Conservation (phyloP, 495 filamentous ascomycete species). For the Penicillium lividum region DNA sequence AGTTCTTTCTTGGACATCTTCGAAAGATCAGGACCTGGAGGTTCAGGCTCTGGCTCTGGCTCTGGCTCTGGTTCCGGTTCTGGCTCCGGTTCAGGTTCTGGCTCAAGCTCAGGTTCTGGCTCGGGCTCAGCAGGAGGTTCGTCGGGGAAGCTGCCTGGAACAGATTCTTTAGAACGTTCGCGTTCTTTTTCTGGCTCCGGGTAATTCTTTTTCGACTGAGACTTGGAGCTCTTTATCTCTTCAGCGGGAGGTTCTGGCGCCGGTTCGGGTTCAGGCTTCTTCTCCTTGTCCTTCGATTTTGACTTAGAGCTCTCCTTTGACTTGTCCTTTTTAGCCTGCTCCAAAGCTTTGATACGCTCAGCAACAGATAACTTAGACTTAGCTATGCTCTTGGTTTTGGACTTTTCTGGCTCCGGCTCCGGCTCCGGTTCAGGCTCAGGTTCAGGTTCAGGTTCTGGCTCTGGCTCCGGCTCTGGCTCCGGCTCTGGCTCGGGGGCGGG, state of each 20-base stretch:
- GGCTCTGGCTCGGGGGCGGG: slow-evolving; percentile 23
- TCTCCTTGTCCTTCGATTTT: slow-evolving; percentile 29
- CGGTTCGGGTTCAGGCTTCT: slow-evolving; percentile 33
- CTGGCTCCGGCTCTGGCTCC: slow-evolving; percentile 23
- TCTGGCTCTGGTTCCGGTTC: slow-evolving; percentile 25
- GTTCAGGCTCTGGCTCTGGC: slow-evolving; percentile 27
- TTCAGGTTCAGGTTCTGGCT: slow-evolving; percentile 21
- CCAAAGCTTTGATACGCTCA: slow-evolving; percentile 51
- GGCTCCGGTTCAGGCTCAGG: slow-evolving; percentile 22
- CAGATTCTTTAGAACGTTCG: slow-evolving; percentile 25
- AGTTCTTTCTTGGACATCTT: slow-evolving; percentile 34
- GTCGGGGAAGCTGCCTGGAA: slow-evolving; percentile 39
- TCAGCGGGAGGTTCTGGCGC: slow-evolving; percentile 26
- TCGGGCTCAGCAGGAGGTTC: slow-evolving; percentile 13
- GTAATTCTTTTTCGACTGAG: slow-evolving; percentile 8
- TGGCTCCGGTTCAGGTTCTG: slow-evolving; percentile 14
- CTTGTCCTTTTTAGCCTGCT: slow-evolving; percentile 44
- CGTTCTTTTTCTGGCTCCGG: slow-evolving; percentile 24
- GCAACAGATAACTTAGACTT: slow-evolving; percentile 48
- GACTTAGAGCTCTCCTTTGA: slow-evolving; percentile 35
- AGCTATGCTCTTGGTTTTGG: slow-evolving; percentile 40
- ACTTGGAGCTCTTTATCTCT: slow-evolving; percentile 18
- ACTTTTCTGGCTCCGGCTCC: slow-evolving; percentile 14
- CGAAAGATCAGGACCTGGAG: slow-evolving; percentile 22
- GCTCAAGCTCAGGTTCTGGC: slow-evolving; percentile 16